Base-by-base conservation (phyloP, 495 filamentous ascomycete genomes). In the Gamarada debralockiae region DNA sequence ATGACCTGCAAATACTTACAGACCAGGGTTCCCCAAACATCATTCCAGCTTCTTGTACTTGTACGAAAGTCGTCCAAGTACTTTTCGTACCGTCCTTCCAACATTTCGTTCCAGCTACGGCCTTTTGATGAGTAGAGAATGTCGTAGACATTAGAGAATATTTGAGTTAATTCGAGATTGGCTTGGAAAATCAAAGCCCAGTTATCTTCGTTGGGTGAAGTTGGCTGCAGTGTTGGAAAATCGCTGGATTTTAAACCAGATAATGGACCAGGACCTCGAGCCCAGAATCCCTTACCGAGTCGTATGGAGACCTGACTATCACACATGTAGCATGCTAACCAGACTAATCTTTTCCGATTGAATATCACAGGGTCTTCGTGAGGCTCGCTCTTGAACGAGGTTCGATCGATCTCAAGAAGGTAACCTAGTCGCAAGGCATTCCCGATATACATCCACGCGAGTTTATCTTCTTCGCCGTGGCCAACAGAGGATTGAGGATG, bases 371-470 rank as follows among this genome's bases (percentile, higher is more conserved):
- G 65, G 38, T 74, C 73, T 4, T 77, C 72, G 20, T 78, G 74
- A 9, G 71, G 66, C 12, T 71, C 70, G 14, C 68, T 53, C 48
- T 74, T 71, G 69, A 86, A 74, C 39, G 77, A 73, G 37, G 81
- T 75, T 50, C 74, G 67, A 55, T 86, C 82, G 24, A 84, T 60
- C 59, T 10, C 81, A 5, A 83, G 72, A 54, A 82, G 83, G 57
- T 84, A 84, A 0, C 78, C 82, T n/a, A 82, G 77, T 34, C 82
- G 73, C 9, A 86, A 57, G 1, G 82, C 82, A 4, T 79, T 73
- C 3, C 82, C 82, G 10, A 84, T 79, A 62, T 84, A 81, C 81
- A 84, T 84, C 82, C 82, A 86, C 3, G 80, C 79, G 25, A 80
- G 79, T 39, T 80, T 73, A 56, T 86, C 82, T 63, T 86, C 82